A percentile compares a stretch with the other conserved stretches of the same genome.
phyloP scores from a whole-genome alignment of 495 filamentous ascomycete genomes.

The Lepraria neglecta region DNA sequence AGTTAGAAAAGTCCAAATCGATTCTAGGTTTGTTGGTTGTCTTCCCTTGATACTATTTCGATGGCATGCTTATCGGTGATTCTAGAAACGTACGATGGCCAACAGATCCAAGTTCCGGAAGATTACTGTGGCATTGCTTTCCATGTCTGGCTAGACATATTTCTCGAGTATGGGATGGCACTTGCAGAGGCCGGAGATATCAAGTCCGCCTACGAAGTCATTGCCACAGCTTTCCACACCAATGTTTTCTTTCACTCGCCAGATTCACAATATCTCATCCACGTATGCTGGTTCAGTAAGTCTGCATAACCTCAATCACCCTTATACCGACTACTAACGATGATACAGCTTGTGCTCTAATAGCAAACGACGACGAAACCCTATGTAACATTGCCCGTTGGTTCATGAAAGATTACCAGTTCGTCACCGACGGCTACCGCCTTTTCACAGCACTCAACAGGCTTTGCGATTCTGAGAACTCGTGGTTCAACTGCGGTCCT shows the following conservation, averaged over 20 bases:
- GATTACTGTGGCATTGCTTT: constrained; percentile 76
- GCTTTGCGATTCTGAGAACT: constrained; percentile 46
- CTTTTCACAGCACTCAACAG: constrained; percentile 68
- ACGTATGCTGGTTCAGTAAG: constrained; percentile 73
- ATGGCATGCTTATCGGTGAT: constrained; percentile 18
- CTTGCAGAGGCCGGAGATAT: constrained; percentile 54
- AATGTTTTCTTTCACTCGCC: constrained; percentile 70
- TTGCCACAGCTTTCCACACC: constrained; percentile 65
- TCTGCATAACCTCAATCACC: constrained; percentile 13
- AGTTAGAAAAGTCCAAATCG: constrained; percentile 12
- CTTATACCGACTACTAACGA: constrained; percentile 24
- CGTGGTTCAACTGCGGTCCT: constrained; percentile 50
- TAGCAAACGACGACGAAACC: constrained; percentile 71
- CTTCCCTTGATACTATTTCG: not conserved
- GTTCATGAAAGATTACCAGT: constrained; percentile 82
- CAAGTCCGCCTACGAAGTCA: constrained; percentile 67
- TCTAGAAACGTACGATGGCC: constrained; percentile 21
- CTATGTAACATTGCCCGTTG: constrained; percentile 61
- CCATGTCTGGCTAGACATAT: constrained; percentile 80
- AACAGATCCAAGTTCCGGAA: constrained; percentile 41
- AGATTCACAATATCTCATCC: constrained; percentile 61
- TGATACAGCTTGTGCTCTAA: constrained; percentile 65
- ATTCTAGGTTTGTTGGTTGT: constrained; percentile 3
- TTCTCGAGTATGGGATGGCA: constrained; percentile 73
- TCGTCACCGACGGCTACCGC: constrained; percentile 75